Evolutionary conservation across 257 asterid species (phyloP).

Genomic region (Nicotiana undulata): DNA sequence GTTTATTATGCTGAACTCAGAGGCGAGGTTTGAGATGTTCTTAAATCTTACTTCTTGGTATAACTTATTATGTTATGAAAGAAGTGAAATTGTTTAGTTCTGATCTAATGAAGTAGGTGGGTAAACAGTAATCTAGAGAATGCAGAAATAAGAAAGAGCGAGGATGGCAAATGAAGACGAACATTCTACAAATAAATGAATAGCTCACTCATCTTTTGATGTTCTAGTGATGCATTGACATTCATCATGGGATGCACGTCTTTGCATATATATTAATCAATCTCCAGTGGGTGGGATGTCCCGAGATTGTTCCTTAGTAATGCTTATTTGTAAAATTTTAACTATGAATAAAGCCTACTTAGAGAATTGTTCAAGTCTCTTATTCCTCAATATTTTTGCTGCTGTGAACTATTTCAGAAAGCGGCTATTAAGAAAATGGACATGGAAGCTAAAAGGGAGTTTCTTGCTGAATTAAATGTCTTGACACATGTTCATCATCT

Average conservation of each 20-base stretch:
- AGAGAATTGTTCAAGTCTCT: not conserved
- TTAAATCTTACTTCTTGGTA: not conserved
- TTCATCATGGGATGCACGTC: not conserved
- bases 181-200: not conserved
- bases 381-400: not conserved
- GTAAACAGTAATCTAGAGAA: constrained; percentile 1
- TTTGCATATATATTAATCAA: not conserved
- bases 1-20: constrained; percentile 98
- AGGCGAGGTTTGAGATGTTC: constrained; percentile 70
- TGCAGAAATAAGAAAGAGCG: not conserved
- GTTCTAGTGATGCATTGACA: not conserved
- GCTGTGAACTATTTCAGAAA: constrained; percentile 49
- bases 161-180: not conserved
- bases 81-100: not conserved
- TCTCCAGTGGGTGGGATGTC: not conserved
- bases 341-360: not conserved
- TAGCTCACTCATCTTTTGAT: not conserved
- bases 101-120: not conserved
- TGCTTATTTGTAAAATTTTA: not conserved
- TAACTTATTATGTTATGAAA: not conserved
- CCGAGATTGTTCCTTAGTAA: not conserved
- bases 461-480: constrained; percentile 92
- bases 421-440: constrained; percentile 98
- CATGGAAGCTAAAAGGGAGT: constrained; percentile 87
- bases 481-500: constrained; percentile 95